phyloP scores from a whole-genome alignment of 148 eudicot genomes.

The Hydrangea macrophylla region DNA sequence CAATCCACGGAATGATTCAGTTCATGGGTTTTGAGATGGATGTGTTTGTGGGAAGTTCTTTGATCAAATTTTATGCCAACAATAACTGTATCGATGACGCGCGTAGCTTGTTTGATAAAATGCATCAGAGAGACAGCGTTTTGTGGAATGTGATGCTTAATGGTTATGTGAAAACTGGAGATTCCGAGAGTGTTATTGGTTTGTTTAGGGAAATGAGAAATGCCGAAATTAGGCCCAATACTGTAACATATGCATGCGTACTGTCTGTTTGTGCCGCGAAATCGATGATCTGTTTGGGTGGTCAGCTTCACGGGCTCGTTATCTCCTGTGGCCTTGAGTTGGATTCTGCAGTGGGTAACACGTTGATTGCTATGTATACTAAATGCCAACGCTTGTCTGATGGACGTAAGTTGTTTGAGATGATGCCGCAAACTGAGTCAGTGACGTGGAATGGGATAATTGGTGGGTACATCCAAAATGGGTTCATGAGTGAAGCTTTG shows the following conservation, averaged over 20 bases:
- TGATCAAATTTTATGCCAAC: slow-evolving; percentile 34
- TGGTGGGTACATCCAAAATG: slow-evolving; percentile 41
- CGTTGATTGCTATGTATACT: slow-evolving; percentile 31
- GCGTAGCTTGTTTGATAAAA: slow-evolving; percentile 29
- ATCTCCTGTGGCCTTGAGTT: slow-evolving; percentile 27
- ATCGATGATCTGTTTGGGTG: slow-evolving; percentile 18
- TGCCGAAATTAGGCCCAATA: slow-evolving; percentile 23
- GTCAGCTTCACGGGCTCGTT: slow-evolving; percentile 34
- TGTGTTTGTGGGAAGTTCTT: slow-evolving; percentile 34
- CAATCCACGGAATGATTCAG: slow-evolving; percentile 21
- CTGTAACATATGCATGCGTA: slow-evolving; percentile 28
- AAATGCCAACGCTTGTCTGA: slow-evolving; percentile 30
- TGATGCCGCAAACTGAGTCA: slow-evolving; percentile 9
- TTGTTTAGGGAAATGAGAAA: slow-evolving; percentile 31
- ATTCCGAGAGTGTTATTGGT: slow-evolving; percentile 19
- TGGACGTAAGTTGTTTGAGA: slow-evolving; percentile 32
- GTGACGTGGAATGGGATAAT: slow-evolving; percentile 39
- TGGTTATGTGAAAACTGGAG: slow-evolving; percentile 26
- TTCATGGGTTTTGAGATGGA: slow-evolving; percentile 29
- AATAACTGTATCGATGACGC: slow-evolving; percentile 27
- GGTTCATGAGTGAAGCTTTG: slow-evolving; percentile 23
- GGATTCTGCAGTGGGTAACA: slow-evolving; percentile 31
- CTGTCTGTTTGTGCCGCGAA: slow-evolving; percentile 28
- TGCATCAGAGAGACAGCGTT: slow-evolving; percentile 32
- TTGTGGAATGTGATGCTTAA: slow-evolving; percentile 41